A percentile compares a stretch with the other conserved stretches of the same genome.
Evolutionary conservation across 2,329 filamentous ascomycete genomes (phyloP).

Genomic region (Neoarthrinium moseri): DNA sequence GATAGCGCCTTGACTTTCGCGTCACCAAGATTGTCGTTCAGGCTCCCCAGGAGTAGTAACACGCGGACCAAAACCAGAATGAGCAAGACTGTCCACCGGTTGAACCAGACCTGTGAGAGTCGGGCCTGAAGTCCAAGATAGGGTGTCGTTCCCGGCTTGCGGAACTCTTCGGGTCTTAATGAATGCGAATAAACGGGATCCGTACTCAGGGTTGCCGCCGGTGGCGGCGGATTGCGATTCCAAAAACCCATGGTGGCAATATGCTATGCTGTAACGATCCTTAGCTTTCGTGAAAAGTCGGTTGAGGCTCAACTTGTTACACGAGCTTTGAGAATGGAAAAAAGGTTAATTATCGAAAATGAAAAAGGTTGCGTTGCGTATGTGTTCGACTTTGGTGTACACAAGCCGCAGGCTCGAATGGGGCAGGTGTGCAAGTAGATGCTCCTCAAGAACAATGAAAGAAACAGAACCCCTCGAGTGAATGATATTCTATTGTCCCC

Average conservation of each 20-base stretch:
- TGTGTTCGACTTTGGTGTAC: not conserved
- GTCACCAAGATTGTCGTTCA: constrained; percentile 71
- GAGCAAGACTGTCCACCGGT: constrained; percentile 91
- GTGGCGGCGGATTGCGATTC: no score
- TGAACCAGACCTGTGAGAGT: constrained; percentile 95
- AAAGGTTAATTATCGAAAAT: no score
- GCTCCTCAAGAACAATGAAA: constrained; percentile 1
- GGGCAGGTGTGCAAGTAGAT: constrained; percentile 12
- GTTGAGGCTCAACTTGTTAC: no score
- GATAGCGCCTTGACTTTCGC: constrained; percentile 81
- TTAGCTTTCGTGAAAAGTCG: no score
- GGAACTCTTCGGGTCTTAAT: no score
- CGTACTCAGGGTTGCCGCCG: no score
- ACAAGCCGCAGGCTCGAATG: not conserved
- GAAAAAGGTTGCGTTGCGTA: no score
- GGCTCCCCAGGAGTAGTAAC: constrained; percentile 69
- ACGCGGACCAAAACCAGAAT: constrained; percentile 81
- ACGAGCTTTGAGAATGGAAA: no score
- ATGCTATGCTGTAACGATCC: no score
- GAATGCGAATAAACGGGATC: no score
- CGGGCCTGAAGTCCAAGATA: constrained; percentile 88
- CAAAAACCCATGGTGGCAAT: no score
- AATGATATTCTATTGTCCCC: constrained; percentile 10
- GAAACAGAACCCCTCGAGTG: constrained; percentile 9
- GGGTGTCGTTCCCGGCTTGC: constrained; percentile 65